Conservation (phyloP, 495 filamentous ascomycete species). For the Daldinia concentrica region DNA sequence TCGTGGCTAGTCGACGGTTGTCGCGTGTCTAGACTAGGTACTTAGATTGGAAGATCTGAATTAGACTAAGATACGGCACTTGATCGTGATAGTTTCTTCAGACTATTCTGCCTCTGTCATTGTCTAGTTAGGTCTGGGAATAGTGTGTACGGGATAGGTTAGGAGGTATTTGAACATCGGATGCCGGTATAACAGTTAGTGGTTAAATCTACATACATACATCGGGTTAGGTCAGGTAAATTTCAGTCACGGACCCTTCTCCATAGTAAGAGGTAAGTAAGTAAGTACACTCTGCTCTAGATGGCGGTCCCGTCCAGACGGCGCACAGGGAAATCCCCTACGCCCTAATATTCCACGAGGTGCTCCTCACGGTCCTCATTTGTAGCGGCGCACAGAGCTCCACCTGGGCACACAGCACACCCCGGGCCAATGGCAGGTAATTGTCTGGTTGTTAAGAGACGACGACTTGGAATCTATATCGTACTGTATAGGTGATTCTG, state of each 20-base stretch:
- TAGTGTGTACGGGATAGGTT: too few relatives aligned
- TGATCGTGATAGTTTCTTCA: too few relatives aligned
- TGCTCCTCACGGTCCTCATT: constrained; percentile 12
- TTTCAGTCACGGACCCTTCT: neutral
- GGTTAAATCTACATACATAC: neutral
- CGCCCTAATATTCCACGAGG: constrained; percentile 18
- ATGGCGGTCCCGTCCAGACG: neutral
- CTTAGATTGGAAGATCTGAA: too few relatives aligned
- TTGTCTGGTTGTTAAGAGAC: neutral
- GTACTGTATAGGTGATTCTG: neutral
- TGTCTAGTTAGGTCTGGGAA: too few relatives aligned
- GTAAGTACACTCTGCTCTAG: neutral
- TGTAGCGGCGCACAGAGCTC: constrained; percentile 5
- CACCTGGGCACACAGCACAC: neutral
- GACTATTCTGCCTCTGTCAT: too few relatives aligned
- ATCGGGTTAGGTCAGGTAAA: neutral
- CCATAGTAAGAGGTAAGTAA: neutral
- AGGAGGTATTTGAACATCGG: neutral
- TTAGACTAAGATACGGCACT: too few relatives aligned
- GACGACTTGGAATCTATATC: neutral
- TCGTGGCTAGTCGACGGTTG: neutral
- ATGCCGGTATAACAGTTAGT: neutral
- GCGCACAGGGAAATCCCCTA: constrained; percentile 7
- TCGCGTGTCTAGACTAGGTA: neutral
- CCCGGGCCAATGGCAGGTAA: neutral